phyloP scores from a whole-genome alignment of 371 early-diverging fungal species.

The Apophysomyces sp. region DNA sequence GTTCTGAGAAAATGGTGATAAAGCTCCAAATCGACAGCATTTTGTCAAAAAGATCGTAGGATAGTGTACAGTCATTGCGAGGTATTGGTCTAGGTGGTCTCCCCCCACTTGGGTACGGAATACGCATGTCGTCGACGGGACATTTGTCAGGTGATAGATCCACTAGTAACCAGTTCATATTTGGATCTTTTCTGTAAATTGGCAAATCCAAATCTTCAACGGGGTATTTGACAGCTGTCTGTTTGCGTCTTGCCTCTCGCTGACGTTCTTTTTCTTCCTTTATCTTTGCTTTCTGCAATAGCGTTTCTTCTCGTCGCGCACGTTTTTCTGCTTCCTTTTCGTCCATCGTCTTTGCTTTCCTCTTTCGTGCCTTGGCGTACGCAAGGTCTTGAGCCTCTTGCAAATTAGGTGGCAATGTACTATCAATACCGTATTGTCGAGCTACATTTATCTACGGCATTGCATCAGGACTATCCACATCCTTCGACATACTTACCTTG shows the following conservation, averaged over 20 bases:
- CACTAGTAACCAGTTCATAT: slow-evolving; percentile 38
- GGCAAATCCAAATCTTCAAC: slow-evolving; percentile 62
- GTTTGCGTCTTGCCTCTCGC: slow-evolving; percentile 32
- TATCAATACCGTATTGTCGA: slow-evolving; percentile 47
- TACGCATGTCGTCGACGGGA: slow-evolving; percentile 6
- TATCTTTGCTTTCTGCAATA: slow-evolving; percentile 32
- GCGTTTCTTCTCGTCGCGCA: slow-evolving; percentile 41
- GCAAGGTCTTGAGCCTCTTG: slow-evolving; percentile 43
- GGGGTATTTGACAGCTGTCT: slow-evolving; percentile 57
- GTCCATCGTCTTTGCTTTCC: slow-evolving; percentile 26
- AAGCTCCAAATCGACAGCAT: slow-evolving; percentile 41
- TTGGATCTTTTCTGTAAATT: slow-evolving; percentile 50
- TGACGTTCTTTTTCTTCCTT: slow-evolving; percentile 42
- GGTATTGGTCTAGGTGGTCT: slow-evolving; percentile 34
- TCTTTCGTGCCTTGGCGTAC: slow-evolving; percentile 32
- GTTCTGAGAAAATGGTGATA: slow-evolving; percentile 42
- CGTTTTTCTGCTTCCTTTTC: slow-evolving; percentile 42
- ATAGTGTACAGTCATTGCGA: slow-evolving; percentile 16
- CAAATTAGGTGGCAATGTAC: slow-evolving; percentile 44
- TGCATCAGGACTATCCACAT: neutral
- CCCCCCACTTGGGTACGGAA: slow-evolving; percentile 48
- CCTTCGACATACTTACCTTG: slow-evolving; percentile 47
- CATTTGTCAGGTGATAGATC: slow-evolving; percentile 40
- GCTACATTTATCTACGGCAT: slow-evolving; percentile 44
- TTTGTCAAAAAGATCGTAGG: slow-evolving; percentile 28